Evolutionary conservation across 2,329 filamentous ascomycete species (phyloP).

Genomic region (Phoma sp.): DNA sequence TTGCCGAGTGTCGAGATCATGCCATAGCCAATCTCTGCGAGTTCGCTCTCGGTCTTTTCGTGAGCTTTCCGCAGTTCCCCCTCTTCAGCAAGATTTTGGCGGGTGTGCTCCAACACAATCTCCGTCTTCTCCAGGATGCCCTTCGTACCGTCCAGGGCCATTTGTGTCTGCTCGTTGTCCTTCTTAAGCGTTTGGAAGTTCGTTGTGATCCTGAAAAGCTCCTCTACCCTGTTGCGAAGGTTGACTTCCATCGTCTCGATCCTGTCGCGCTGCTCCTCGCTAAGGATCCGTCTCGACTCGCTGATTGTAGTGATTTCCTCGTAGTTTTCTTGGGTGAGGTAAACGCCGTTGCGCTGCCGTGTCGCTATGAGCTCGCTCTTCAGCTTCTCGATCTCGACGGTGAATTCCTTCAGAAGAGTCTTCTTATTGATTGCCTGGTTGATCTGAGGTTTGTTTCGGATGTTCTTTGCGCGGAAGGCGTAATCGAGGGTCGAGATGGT

Average conservation of each 20-base stretch:
- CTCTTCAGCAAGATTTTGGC: conserved; percentile 79
- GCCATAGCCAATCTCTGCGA: conserved; percentile 74
- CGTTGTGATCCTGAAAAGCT: conserved; percentile 84
- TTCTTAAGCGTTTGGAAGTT: conserved; percentile 89
- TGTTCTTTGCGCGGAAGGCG: conserved; percentile 97
- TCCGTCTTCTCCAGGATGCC: conserved; percentile 87
- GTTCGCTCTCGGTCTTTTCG: conserved; percentile 79
- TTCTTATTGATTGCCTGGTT: conserved; percentile 94
- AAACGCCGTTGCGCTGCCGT: conserved; percentile 91
- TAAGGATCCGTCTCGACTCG: conserved; percentile 88
- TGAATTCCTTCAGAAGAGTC: conserved; percentile 88
- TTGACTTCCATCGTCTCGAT: conserved; percentile 92
- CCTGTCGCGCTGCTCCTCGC: conserved; percentile 89
- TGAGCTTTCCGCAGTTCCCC: conserved; percentile 81
- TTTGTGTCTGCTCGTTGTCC: conserved; percentile 79
- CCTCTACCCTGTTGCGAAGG: conserved; percentile 90
- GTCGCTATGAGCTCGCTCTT: conserved; percentile 94
- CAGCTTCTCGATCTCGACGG: conserved; percentile 88
- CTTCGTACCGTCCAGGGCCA: conserved; percentile 78
- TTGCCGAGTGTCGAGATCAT: conserved; percentile 78
- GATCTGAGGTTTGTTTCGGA: conserved; percentile 95
- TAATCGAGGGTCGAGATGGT: conserved; percentile 98
- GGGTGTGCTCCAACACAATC: conserved; percentile 78
- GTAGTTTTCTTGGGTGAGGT: conserved; percentile 85
- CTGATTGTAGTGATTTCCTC: conserved; percentile 92